Evolutionary conservation across 1,139 yeast species (phyloP).

Genomic region (Taiozyma sp.): DNA sequence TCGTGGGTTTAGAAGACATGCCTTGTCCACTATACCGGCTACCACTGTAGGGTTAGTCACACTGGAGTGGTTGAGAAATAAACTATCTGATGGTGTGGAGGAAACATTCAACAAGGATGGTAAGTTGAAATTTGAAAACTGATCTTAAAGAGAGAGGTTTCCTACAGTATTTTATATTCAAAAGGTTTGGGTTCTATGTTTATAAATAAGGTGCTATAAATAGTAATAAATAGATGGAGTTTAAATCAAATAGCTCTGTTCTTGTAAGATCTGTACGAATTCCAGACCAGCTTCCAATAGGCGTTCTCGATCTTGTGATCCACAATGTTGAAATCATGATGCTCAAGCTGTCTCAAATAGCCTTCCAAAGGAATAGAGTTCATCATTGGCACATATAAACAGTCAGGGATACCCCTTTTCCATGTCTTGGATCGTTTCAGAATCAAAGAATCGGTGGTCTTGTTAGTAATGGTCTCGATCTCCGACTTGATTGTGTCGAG

Average conservation of each 20-base stretch:
- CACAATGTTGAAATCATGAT: conserved; percentile 57
- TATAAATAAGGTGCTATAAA: neutral
- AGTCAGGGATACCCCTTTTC: conserved; percentile 54
- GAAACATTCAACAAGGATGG: neutral
- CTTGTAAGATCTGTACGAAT: conserved; percentile 50
- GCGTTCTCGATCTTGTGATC: conserved; percentile 42
- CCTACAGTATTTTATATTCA: neutral
- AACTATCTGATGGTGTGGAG: conserved; percentile 18
- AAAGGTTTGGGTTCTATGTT: neutral
- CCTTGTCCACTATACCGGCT: conserved; percentile 77
- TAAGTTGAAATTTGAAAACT: neutral
- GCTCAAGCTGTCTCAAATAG: conserved; percentile 56
- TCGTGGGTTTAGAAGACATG: conserved; percentile 69
- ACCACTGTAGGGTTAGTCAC: conserved; percentile 82
- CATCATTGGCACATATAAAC: conserved; percentile 63
- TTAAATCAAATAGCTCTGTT: conserved; percentile 31
- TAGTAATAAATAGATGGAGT: neutral
- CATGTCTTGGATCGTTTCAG: conserved; percentile 33
- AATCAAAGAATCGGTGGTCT: conserved; percentile 29
- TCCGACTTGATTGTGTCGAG: conserved; percentile 34
- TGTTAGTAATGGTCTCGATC: conserved; percentile 25
- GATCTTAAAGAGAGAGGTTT: neutral
- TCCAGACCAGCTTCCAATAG: conserved; percentile 75
- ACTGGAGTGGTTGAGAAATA: conserved; percentile 73
- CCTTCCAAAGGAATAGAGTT: conserved; percentile 58